phyloP scores from a whole-genome alignment of 1,284 basidiomycete genomes.

The Ceratobasidium sp. region DNA sequence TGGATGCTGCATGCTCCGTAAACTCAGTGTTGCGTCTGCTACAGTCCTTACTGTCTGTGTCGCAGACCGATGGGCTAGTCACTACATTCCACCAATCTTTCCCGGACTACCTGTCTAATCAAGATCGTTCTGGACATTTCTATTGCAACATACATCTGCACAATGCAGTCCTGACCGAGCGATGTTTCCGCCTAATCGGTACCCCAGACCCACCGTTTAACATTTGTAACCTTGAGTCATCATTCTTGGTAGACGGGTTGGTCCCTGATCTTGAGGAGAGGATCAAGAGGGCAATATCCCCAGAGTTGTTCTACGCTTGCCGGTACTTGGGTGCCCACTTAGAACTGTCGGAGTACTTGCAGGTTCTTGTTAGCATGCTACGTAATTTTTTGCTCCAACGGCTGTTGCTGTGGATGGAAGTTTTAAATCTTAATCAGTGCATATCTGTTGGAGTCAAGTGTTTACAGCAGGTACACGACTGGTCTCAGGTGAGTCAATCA shows the following conservation, averaged over 20 bases:
- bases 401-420: constrained; percentile 5
- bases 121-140: not conserved
- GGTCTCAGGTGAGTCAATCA: not conserved
- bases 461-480: not conserved
- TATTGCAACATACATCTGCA: not conserved
- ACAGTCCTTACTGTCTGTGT: constrained; percentile 4
- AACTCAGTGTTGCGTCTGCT: not conserved
- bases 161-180: not conserved
- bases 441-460: not conserved
- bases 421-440: not conserved
- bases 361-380: not conserved
- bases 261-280: not conserved
- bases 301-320: constrained; percentile 1
- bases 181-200: constrained; percentile 4
- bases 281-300: not conserved
- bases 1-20: not conserved
- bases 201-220: constrained; percentile 6
- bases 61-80: not conserved
- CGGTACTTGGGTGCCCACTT: constrained; percentile 10
- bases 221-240: constrained; percentile 5
- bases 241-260: not conserved
- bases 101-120: constrained; percentile 18
- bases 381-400: not conserved
- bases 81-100: constrained; percentile 27
- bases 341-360: not conserved